These are phyloP conservation scores for Leccinum incarnatum DNA, from an alignment of 768 basidiomycete genomes.

Conservation along the genomic window DNA sequence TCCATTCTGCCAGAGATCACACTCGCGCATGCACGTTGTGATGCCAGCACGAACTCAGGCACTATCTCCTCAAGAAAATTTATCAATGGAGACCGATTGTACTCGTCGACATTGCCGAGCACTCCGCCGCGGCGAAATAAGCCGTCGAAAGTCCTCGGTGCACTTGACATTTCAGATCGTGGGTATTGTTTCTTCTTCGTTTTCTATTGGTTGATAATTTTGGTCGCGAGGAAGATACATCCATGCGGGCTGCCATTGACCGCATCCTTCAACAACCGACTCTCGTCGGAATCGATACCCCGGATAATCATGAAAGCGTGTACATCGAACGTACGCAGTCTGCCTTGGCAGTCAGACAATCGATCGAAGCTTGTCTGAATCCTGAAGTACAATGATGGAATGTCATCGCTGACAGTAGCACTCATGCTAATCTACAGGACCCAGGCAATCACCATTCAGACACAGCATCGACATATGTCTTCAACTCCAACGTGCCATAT, in stretches of 20 bases:
- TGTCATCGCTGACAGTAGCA: not conserved
- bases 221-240: slow-evolving; percentile 17
- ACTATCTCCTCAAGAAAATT: not conserved
- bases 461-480: not conserved
- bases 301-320: not conserved
- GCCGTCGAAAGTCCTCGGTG: slow-evolving; percentile 25
- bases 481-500: not conserved
- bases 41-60: not conserved
- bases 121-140: slow-evolving; percentile 7
- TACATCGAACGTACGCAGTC: not conserved
- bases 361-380: not conserved
- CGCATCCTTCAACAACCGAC: slow-evolving; percentile 26
- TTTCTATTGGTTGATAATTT: slow-evolving; percentile 6
- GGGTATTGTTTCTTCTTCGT: slow-evolving; percentile 9
- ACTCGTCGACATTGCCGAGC: not conserved
- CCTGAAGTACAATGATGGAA: slow-evolving; percentile 13
- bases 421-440: slow-evolving; percentile 14
- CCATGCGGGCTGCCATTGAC: slow-evolving; percentile 31
- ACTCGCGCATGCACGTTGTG: slow-evolving; percentile 27
- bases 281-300: slow-evolving; percentile 21
- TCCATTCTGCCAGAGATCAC: slow-evolving; percentile 21
- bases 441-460: not conserved
- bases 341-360: not conserved
- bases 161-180: slow-evolving; percentile 30
- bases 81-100: slow-evolving; percentile 4